Percentiles rank a stretch among this genome's conserved stretches.
phyloP scores from a whole-genome alignment of 2,329 filamentous ascomycete genomes.

The Ophidiomyces ophidiicola region DNA sequence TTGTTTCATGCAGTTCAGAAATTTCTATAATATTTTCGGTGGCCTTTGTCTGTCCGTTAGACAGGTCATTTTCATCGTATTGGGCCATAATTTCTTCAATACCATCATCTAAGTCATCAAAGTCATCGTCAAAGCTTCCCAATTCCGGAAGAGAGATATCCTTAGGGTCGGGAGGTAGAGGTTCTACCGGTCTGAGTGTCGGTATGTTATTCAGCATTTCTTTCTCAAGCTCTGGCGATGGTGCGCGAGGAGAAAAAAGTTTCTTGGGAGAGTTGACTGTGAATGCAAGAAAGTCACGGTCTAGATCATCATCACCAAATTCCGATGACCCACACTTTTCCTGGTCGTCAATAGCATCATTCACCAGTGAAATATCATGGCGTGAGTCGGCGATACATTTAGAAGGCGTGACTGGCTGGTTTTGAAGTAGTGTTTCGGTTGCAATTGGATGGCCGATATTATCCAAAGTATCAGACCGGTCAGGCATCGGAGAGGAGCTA shows the following conservation, averaged over 20 bases:
- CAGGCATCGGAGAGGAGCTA: slow-evolving; percentile 35
- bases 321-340: slow-evolving; percentile 26
- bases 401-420: slow-evolving; percentile 19
- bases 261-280: slow-evolving; percentile 11
- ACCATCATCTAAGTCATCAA: slow-evolving; percentile 48
- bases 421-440: slow-evolving; percentile 15
- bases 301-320: slow-evolving; percentile 39
- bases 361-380: background rate
- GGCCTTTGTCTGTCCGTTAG: slow-evolving; percentile 10
- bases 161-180: no score
- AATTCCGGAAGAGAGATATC: slow-evolving; percentile 25
- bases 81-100: slow-evolving; percentile 46
- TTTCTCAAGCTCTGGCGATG: background rate
- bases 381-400: slow-evolving; percentile 4
- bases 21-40: background rate
- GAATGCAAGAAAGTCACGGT: slow-evolving; percentile 34
- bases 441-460: slow-evolving; percentile 25
- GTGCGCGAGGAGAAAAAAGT: background rate
- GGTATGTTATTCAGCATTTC: background rate
- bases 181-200: slow-evolving; percentile 7
- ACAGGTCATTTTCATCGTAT: slow-evolving; percentile 33
- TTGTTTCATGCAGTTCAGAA: background rate
- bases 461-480: slow-evolving; percentile 22
- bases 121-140: slow-evolving; percentile 61
- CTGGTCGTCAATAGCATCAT: background rate